Evolutionary conservation across 2,329 filamentous ascomycete species (phyloP).

Genomic region (Sclerotinia trifoliorum): DNA sequence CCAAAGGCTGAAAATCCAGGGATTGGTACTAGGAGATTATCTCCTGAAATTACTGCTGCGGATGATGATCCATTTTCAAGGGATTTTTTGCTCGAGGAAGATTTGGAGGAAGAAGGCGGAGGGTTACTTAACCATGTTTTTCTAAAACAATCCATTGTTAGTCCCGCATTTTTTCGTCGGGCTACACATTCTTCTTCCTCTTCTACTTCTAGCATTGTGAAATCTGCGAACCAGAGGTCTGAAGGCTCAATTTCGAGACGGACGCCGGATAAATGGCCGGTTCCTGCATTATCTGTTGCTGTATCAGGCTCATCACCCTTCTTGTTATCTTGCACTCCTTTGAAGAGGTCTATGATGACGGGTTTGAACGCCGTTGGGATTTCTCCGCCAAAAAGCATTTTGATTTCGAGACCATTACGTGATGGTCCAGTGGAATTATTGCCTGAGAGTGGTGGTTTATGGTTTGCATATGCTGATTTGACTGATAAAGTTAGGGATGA

Average conservation of each 20-base stretch:
- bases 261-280: slow-evolving; percentile 23
- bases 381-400: slow-evolving; percentile 38
- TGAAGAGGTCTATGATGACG: slow-evolving; percentile 39
- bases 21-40: background rate
- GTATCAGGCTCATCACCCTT: background rate
- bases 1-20: background rate
- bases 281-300: background rate
- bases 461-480: slow-evolving; percentile 34
- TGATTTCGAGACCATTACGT: slow-evolving; percentile 38
- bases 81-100: background rate
- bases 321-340: slow-evolving; percentile 25
- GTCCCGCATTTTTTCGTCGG: slow-evolving; percentile 27
- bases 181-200: slow-evolving; percentile 33
- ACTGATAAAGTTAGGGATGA: slow-evolving; percentile 32
- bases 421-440: slow-evolving; percentile 29
- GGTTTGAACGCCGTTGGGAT: slow-evolving; percentile 38
- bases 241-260: slow-evolving; percentile 40
- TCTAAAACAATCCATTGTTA: slow-evolving; percentile 39
- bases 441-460: slow-evolving; percentile 28
- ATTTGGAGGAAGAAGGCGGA: slow-evolving; percentile 4
- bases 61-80: background rate
- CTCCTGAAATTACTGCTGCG: background rate
- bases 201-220: slow-evolving; percentile 37
- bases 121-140: slow-evolving; percentile 37
- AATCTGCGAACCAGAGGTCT: slow-evolving; percentile 40